Evolutionary conservation across 2,329 filamentous ascomycete genomes (phyloP).

Genomic region (Gnomoniopsis sp.): DNA sequence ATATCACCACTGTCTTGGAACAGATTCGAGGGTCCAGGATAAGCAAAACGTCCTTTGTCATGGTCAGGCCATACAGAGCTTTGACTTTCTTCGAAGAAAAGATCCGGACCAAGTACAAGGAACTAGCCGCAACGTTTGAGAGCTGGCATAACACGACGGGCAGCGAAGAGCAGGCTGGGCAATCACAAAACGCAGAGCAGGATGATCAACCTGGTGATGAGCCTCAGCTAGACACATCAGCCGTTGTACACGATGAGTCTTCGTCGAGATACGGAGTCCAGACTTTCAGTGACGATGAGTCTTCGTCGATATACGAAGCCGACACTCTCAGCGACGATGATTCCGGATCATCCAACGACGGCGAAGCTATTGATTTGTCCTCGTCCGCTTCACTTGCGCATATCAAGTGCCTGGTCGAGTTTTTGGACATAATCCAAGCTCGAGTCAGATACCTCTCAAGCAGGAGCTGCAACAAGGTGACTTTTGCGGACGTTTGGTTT

Average conservation of each 20-base stretch:
- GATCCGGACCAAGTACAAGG: background rate
- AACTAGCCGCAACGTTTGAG: background rate
- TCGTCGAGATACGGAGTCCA: background rate
- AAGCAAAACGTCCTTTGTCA: background rate
- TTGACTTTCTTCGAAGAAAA: slow-evolving; percentile 9
- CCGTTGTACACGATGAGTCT: too few relatives aligned
- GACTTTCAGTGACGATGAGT: background rate
- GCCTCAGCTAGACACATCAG: too few relatives aligned
- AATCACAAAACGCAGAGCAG: too few relatives aligned
- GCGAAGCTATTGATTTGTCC: background rate
- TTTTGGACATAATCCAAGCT: slow-evolving; percentile 17
- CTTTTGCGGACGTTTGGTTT: slow-evolving; percentile 27
- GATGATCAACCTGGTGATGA: too few relatives aligned
- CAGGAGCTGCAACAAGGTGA: slow-evolving; percentile 7
- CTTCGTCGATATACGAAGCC: background rate
- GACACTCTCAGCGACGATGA: background rate
- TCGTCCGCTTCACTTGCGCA: slow-evolving; percentile 6
- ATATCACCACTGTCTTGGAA: background rate
- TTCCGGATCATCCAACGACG: background rate
- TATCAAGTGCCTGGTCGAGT: slow-evolving; percentile 18
- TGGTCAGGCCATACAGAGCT: slow-evolving; percentile 15
- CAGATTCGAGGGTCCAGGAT: background rate
- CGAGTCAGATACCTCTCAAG: slow-evolving; percentile 16
- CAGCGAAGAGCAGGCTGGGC: background rate
- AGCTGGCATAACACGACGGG: background rate